Conservation (phyloP, 2,329 filamentous ascomycete genomes). For the Calonectria pseudoturangicola region DNA sequence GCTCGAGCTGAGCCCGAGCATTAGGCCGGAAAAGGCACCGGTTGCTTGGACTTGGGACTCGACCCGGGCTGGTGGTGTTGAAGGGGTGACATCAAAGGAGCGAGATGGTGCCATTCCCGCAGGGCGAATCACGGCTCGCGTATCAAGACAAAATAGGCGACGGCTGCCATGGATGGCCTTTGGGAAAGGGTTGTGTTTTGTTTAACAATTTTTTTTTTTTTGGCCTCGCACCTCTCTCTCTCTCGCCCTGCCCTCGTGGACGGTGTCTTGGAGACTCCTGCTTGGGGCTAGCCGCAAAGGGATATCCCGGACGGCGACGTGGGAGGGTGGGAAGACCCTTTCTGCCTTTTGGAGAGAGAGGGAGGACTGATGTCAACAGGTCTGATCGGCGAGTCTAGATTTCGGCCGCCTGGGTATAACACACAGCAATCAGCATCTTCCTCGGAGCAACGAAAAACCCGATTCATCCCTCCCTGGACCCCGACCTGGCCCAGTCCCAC, state of each 20-base stretch:
- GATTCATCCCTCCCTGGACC: not conserved
- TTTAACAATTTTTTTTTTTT: not conserved
- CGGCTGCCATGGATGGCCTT: not conserved
- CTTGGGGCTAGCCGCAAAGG: conserved; percentile 2
- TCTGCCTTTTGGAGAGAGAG: not conserved
- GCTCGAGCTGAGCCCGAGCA: not conserved
- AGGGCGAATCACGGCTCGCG: conserved; percentile 7
- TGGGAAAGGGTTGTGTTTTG: conserved; percentile 10
- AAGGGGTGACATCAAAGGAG: conserved; percentile 1
- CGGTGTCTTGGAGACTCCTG: not conserved
- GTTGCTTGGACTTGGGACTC: conserved; percentile 1
- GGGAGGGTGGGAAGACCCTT: not conserved
- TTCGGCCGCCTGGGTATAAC: not conserved
- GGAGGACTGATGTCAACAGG: not conserved
- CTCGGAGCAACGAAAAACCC: not conserved
- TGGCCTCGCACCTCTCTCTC: too few relatives aligned
- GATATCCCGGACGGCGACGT: conserved; percentile 1
- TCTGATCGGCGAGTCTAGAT: conserved; percentile 8
- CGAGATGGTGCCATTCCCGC: not conserved
- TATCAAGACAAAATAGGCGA: not conserved
- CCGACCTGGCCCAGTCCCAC: not conserved
- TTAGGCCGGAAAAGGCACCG: conserved; percentile 14
- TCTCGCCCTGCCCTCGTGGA: too few relatives aligned
- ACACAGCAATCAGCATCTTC: too few relatives aligned
- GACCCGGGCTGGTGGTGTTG: conserved; percentile 8